A percentile compares a stretch with the other conserved stretches of the same genome.
Evolutionary conservation across 2,329 filamentous ascomycete species (phyloP).

Genomic region (Didymosphaeria variabile): DNA sequence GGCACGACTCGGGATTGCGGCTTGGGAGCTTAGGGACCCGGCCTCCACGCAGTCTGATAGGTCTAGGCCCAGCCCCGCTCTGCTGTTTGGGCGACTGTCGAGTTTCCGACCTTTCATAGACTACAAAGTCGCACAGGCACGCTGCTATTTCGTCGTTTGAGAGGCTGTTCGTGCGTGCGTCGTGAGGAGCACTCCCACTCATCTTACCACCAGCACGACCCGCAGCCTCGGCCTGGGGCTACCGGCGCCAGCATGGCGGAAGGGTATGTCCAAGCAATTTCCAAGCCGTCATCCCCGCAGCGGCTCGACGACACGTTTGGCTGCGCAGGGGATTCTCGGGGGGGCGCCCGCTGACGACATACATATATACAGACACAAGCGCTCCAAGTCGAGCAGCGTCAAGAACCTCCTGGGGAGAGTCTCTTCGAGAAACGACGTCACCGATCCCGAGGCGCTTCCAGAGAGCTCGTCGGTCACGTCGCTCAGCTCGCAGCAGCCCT

Average conservation of each 20-base stretch:
- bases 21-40: not conserved
- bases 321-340: slow-evolving; percentile 15
- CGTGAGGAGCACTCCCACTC: slow-evolving; percentile 4
- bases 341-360: slow-evolving; percentile 12
- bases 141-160: slow-evolving; percentile 2
- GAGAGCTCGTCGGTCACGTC: slow-evolving; percentile 35
- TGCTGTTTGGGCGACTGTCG: slow-evolving; percentile 9
- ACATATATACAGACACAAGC: slow-evolving; percentile 49
- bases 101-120: not conserved
- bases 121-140: slow-evolving; percentile 10
- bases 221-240: slow-evolving; percentile 25
- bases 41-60: not conserved
- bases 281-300: slow-evolving; percentile 16
- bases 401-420: slow-evolving; percentile 49
- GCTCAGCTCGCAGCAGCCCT: slow-evolving; percentile 36
- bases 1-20: not conserved
- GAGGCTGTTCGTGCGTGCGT: not conserved
- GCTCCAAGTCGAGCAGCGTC: slow-evolving; percentile 51
- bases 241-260: slow-evolving; percentile 32
- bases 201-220: slow-evolving; percentile 5
- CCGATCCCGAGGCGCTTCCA: slow-evolving; percentile 28
- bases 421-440: slow-evolving; percentile 45
- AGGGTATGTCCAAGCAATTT: slow-evolving; percentile 38
- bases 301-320: slow-evolving; percentile 17
- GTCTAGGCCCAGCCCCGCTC: slow-evolving; percentile 2